Base-by-base conservation (phyloP, 805 yeast genomes). In the Nakazawaea peltata region DNA sequence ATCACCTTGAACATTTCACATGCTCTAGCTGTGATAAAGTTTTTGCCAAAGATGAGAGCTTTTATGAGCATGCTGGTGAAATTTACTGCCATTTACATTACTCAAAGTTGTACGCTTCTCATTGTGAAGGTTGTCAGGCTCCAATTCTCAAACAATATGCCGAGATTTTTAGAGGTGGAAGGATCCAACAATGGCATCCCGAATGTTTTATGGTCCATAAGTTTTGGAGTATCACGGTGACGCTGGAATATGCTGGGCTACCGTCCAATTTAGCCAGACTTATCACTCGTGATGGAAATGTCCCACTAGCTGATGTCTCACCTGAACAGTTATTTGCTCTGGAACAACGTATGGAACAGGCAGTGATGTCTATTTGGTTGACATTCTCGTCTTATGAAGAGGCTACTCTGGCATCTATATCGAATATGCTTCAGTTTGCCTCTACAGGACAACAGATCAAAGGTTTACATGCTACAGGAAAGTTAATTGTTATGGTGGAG, bases 131-230 rank as follows among this genome's bases (percentile, higher is more conserved):
- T 22, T 92, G 99, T 60, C 71, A 78, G 39, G 79, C 84, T 25
- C 84, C 97, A 1, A 92, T 94, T 34, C 72, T 94, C 25, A 87
- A 87, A 52, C 97, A 92, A 53, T 92, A 87, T 56, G 95, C 90
- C 25, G 96, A 90, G 56, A 76, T 90, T 30, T 84, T 77, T 41
- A 70, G 92, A 46, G 95, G 96, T 33, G 96, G 96, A 16, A 71
- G 80, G 46, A 81, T 83, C 40, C 95, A 88, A 55, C 94, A 86
- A 53, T 92, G 99, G 99, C 99, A 92, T 58, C 97, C 97, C 2
- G 97, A 94, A 54, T 92, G 99, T 63, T 92, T 87, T 53, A 94
- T 94, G 87, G 94, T 92, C 32, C 88, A 83, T 63, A 88, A 88
- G 56, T 88, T 86, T 50, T 92, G 98, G 98, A 87, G 86, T 52